Conservation (phyloP, 2,329 filamentous ascomycete genomes). For the Alternaria hordeiaustralica region DNA sequence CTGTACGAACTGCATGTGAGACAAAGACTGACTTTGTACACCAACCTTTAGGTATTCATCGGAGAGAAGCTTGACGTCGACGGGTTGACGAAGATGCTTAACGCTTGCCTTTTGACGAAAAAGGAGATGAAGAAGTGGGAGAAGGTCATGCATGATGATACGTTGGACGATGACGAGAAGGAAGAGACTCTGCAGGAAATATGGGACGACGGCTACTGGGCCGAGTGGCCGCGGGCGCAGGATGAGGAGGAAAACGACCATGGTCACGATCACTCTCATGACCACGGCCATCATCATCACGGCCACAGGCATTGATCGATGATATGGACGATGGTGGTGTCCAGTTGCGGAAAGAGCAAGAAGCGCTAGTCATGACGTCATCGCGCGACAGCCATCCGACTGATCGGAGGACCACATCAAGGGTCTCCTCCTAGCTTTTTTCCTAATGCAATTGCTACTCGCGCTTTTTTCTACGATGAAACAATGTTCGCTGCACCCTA, state of each 20-base stretch:
- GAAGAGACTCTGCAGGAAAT: constrained; percentile 56
- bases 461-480: not conserved
- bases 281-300: constrained; percentile 8
- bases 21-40: not conserved
- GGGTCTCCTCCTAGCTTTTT: not conserved
- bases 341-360: not conserved
- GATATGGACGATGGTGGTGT: not conserved
- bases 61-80: constrained; percentile 66
- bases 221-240: constrained; percentile 52
- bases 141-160: constrained; percentile 44
- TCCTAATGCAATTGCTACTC: not conserved
- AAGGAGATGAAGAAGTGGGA: constrained; percentile 58
- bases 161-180: constrained; percentile 47
- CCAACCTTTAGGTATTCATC: constrained; percentile 63
- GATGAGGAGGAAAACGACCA: constrained; percentile 37
- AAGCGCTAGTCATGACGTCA: not conserved
- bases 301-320: not conserved
- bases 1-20: not conserved
- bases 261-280: constrained; percentile 19
- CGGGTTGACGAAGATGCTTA: constrained; percentile 61
- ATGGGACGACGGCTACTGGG: constrained; percentile 68
- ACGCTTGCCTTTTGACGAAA: constrained; percentile 68
- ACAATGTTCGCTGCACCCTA: not conserved
- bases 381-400: not conserved
- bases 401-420: not conserved